A percentile compares a stretch with the other conserved stretches of the same genome.
Evolutionary conservation across 805 yeast genomes (phyloP).

Genomic region (Diddensiella transvaalensis): DNA sequence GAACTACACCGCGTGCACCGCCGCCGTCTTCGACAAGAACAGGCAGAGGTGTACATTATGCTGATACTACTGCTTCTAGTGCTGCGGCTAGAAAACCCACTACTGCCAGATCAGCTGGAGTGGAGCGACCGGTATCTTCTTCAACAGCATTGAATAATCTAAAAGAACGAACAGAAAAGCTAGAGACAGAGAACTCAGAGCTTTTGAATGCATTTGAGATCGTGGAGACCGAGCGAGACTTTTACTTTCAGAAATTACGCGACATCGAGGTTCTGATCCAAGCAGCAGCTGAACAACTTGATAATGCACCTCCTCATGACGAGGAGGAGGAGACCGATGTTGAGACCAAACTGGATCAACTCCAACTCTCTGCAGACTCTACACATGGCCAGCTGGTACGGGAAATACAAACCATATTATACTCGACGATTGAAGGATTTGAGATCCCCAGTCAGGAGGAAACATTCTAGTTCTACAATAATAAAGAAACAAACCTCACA

Average conservation of each 20-base stretch:
- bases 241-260: slow-evolving; percentile 83
- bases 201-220: slow-evolving; percentile 58
- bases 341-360: background rate
- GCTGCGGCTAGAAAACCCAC: slow-evolving; percentile 9
- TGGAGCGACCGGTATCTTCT: background rate
- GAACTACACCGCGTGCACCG: background rate
- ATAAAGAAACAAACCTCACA: no score
- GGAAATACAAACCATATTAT: slow-evolving; percentile 71
- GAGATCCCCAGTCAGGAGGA: slow-evolving; percentile 45
- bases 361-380: slow-evolving; percentile 23
- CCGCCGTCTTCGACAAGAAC: background rate
- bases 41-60: slow-evolving; percentile 3
- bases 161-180: slow-evolving; percentile 38
- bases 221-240: slow-evolving; percentile 74
- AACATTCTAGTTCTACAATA: slow-evolving; percentile 15
- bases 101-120: background rate
- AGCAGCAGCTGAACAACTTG: slow-evolving; percentile 51
- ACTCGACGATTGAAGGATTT: slow-evolving; percentile 81
- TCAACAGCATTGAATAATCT: slow-evolving; percentile 39
- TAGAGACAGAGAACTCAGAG: slow-evolving; percentile 53
- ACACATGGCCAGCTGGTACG: slow-evolving; percentile 36
- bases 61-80: slow-evolving; percentile 10
- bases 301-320: slow-evolving; percentile 35
- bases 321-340: slow-evolving; percentile 29
- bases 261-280: slow-evolving; percentile 82